Evolutionary conservation across 129 eudicot genomes (phyloP), one percentile per base, ranked within the genome.

Genomic region (Arctium minus): DNA sequence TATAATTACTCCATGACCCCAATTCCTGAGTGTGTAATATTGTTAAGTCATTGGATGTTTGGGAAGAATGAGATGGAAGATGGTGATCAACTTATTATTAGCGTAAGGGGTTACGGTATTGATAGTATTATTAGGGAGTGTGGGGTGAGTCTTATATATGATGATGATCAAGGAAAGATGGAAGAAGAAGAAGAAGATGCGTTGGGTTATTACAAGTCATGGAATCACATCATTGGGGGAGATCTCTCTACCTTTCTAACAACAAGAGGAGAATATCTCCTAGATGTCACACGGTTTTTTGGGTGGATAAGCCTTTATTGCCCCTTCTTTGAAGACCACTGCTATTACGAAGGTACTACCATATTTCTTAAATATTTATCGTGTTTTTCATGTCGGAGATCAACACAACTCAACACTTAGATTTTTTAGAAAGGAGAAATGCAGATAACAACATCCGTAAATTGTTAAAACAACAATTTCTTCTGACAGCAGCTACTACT

Each of bases 11-110:
- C 33, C 0, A 0, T 6, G 22, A 12, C 15, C n/a, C 70, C 50
- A n/a, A 32, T 31, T 70, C 76, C 33, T 1, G 33, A 79, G 69
- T 17, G 29, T 29, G 12, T 79, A 12, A 50, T 11, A 13, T 44
- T 42, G 40, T n/a, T 79, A 68, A 79, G 83, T 32, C 83, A 79
- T 70, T 79, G 83, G 83, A 79, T 79, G 83, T 46, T 80, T 15
- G 36, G 53, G 30, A 80, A 4, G 84, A 80, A 80, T 53, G 84
- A 79, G 48, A 44, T 79, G 48, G 37, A 35, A 79, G 18, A 6
- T 5, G 76, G 76, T 32, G 83, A 79, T 48, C 76, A 69, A 0
- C 30, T 79, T 44, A 70, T 76, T 32, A 33, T 77, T 60, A 77
- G 7, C 64, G 7, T 6, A 40, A 40, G 7, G 7, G 48, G 40